Base-by-base conservation (phyloP, 1,284 basidiomycete genomes). In the Trametes polyzona region DNA sequence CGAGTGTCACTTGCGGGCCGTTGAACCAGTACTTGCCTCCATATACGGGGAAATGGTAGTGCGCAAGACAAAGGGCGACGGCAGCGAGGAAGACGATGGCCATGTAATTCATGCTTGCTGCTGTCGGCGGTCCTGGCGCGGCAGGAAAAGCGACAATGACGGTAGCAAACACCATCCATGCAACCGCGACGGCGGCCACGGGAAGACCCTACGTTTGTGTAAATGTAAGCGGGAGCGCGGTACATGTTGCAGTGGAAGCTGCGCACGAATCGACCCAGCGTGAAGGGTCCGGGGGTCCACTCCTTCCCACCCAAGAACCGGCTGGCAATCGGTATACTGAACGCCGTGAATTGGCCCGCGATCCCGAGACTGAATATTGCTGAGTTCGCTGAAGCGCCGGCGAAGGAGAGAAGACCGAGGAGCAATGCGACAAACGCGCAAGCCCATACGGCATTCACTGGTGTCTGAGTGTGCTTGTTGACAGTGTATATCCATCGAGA, bases 1-100 rank as follows among this genome's bases (percentile, higher is more conserved):
- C n/a, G 19, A 83, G 61, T 43, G 75, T 82, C 5, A 69, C 53
- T 10, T 82, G 69, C 1, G 86, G 86, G 2, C 84, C 85, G 12
- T 73, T 80, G 67, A 89, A 90, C 88, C 87, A 89, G 63, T 86
- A 73, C 24, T 80, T 76, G 1, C 87, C 87, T 3, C 88, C 87
- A 47, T 88, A 88, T 33, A 78, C 74, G 1, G 88, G 88, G 61
- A 83, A 76, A 68, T 84, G 88, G 66, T 84, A 90, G 77, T 83
- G 88, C 1, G 78, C 43, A 21, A 88, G 60, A 4, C 84, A 84
- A 21, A 87, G 73, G 1, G 75, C 41, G 47, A 89, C 69, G 10
- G 82, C 78, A 6, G 84, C 84, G 17, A 78, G 81, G 5, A 84
- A 70, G 10, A 89, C 85, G 29, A 84, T 83, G 43, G 83, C 74